Base-by-base conservation (phyloP, 495 filamentous ascomycete genomes). In the Aspergillus cavernicola region DNA sequence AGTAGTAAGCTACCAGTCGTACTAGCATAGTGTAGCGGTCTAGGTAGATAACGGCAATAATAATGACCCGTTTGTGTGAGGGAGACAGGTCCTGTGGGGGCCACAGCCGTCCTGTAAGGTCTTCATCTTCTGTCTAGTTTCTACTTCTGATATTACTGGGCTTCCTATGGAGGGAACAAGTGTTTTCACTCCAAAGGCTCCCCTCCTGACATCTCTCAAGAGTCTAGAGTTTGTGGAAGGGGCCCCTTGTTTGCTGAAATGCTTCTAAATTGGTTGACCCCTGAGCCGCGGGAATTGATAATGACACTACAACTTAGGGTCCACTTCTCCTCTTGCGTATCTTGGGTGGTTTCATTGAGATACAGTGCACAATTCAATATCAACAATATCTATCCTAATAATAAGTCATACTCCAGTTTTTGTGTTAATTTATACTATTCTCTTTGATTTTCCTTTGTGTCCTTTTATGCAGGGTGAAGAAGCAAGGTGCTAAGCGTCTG, bases 21-120 rank as follows among this genome's bases (percentile, higher is more conserved):
- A 55, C 39, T 54, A 54, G 31, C 39, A 47, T 16, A 32, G 35
- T 29, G 33, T 44, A 54, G 54, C 49, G 55, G 61, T 60, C 61
- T 58, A 64, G 57, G 60, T 58, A 55, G 46, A 9, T 41, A n/a
- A n/a, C n/a, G n/a, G n/a, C n/a, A 9, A 28, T 28, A 9, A 4
- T 28, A 4, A 28, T 45, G 18, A 38, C 28, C 32, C 36, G 42
- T 44, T 28, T 56, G 28, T 41, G 40, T 46, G 40, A 55, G 24
- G 36, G 36, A 37, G 28, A n/a, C 51, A 45, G 15, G 36, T 24
- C 44, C 29, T 52, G 36, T 31, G 18, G 18, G 38, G 32, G 50
- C 28, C 41, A 26, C 24, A 26, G 33, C 28, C 41, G 16, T 28
- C 24, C 37, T 52, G 50, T 22, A 52, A 52, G 50, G 38, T 33